phyloP scores from a whole-genome alignment of 108 stramenopile species.

The Aurantiochytrium sp. region DNA sequence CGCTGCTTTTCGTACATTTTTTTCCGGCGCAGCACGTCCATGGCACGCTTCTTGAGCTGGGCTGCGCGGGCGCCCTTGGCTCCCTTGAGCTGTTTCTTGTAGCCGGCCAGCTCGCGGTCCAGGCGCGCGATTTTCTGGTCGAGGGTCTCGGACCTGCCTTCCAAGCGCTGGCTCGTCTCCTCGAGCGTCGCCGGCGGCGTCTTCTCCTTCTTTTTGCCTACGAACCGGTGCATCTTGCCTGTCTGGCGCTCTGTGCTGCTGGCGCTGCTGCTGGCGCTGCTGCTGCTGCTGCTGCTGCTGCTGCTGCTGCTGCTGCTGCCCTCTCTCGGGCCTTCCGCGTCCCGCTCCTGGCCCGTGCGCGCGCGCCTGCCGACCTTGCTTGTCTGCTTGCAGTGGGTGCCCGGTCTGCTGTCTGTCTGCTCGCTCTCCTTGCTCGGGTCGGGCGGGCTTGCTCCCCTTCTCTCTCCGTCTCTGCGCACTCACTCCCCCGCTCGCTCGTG shows the following conservation, averaged over 20 bases:
- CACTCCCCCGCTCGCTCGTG: too few relatives aligned
- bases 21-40: conserved; percentile 87
- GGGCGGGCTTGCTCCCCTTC: too few relatives aligned
- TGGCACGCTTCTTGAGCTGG: conserved; percentile 68
- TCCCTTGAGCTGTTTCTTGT: conserved; percentile 77
- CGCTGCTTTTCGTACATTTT: conserved; percentile 93
- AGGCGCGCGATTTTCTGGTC: conserved; percentile 66
- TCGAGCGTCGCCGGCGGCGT: conserved; percentile 62
- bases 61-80: conserved; percentile 63
- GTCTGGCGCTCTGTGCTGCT: background rate
- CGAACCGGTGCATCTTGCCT: conserved; percentile 68
- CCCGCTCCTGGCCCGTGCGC: too few relatives aligned
- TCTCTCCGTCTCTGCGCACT: too few relatives aligned
- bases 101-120: conserved; percentile 64
- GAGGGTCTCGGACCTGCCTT: conserved; percentile 53
- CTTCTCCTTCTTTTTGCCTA: conserved; percentile 71
- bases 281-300: background rate
- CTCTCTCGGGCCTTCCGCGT: too few relatives aligned
- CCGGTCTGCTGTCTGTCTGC: too few relatives aligned
- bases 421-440: too few relatives aligned
- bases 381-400: too few relatives aligned
- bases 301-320: background rate
- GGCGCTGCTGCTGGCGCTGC: background rate
- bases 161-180: conserved; percentile 61
- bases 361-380: too few relatives aligned